Percentiles rank a stretch among this genome's conserved stretches.
These are phyloP conservation scores for Boletus subparvulus DNA, from an alignment of 768 basidiomycete species.

Conservation along the genomic window DNA sequence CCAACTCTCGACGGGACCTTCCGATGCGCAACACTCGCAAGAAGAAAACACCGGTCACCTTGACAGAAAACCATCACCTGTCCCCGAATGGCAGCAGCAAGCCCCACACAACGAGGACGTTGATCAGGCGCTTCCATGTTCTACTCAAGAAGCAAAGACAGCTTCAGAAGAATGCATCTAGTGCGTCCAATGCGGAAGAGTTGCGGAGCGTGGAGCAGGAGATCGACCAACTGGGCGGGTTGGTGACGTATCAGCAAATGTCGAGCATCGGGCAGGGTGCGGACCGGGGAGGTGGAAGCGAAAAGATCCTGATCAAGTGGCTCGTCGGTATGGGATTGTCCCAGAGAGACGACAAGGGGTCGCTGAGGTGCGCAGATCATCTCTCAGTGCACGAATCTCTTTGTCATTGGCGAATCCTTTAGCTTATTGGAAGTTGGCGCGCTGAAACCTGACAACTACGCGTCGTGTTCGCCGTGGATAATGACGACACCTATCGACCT, in stretches of 20 bases:
- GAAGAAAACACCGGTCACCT: slow-evolving; percentile 48
- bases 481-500: slow-evolving; percentile 76
- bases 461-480: slow-evolving; percentile 67
- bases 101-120: slow-evolving; percentile 60
- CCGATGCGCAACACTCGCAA: slow-evolving; percentile 44
- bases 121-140: slow-evolving; percentile 81
- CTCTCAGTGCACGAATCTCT: background rate
- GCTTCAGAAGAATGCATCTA: slow-evolving; percentile 39
- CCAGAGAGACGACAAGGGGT: slow-evolving; percentile 23
- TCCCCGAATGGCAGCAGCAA: slow-evolving; percentile 40
- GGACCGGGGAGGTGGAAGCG: slow-evolving; percentile 87
- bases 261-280: slow-evolving; percentile 76
- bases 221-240: slow-evolving; percentile 70
- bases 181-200: slow-evolving; percentile 25
- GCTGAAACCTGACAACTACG: slow-evolving; percentile 80
- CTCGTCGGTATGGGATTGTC: slow-evolving; percentile 52
- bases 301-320: slow-evolving; percentile 77
- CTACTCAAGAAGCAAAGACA: slow-evolving; percentile 68
- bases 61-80: slow-evolving; percentile 6
- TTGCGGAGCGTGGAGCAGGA: slow-evolving; percentile 57
- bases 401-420: background rate
- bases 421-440: slow-evolving; percentile 91
- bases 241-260: slow-evolving; percentile 81
- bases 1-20: background rate
- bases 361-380: slow-evolving; percentile 32